Base-by-base conservation (phyloP, 202 grass and related monocot species). In the Saccharum hybrid region DNA sequence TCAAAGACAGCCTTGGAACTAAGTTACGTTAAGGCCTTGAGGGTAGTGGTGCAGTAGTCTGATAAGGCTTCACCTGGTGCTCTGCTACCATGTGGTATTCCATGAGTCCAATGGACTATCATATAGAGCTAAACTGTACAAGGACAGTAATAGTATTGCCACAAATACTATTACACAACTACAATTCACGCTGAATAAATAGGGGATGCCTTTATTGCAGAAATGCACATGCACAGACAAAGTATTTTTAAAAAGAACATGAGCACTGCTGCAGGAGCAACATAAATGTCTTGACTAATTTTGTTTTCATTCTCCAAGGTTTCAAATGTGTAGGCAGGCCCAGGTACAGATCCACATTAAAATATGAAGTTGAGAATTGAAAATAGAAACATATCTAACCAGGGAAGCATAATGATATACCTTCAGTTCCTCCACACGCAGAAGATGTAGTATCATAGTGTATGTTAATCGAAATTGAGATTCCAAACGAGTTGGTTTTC, bases 391-490 rank as follows among this genome's bases (percentile, higher is more conserved):
- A 82, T 34, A 12, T 42, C 45, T 74, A 63, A 78, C 72, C 30
- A 74, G 51, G 11, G 37, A 81, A 66, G 7, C 30, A 74, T 43
- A 74, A 39, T 21, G 10, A 39, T 74, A 48, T 88, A 97, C 94
- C 92, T 94, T 98, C 41, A 98, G 81, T 82, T 98, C 92, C 83
- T 98, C 95, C 65, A 98, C 95, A 78, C 95, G 92, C 82, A 98
- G 83, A 86, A 98, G 95, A 86, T 98, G 95, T 69, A 98, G 78
- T 89, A 98, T 98, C 95, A 98, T 98, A 36, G 85, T 94, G 78
- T 98, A 98, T 57, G 95, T 98, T 76, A 98, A 83, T 38, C 95
- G 84, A 86, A 98, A 98, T 68, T 90, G 95, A 85, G 92, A 94
- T 80, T 88, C 92, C 76, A 98, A 83, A 77, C 90, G 79, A 80